phyloP scores from a whole-genome alignment of 2,329 filamentous ascomycete genomes.

The Fusarium irregulare region DNA sequence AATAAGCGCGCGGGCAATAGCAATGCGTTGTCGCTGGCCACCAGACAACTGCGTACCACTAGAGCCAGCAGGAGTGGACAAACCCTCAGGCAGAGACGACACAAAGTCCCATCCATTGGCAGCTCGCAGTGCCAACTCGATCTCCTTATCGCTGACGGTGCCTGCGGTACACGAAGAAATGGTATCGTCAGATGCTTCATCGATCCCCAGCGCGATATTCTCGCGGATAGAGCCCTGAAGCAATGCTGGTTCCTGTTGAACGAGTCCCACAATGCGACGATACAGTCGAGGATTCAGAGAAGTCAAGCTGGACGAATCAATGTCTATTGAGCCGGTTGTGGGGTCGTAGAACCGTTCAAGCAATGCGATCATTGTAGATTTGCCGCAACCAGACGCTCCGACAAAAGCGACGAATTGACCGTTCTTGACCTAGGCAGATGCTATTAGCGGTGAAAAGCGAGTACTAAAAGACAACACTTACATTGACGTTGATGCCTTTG shows the following conservation, averaged over 20 bases:
- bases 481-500: slow-evolving; percentile 51
- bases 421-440: slow-evolving; percentile 41
- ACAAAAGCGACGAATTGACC: slow-evolving; percentile 66
- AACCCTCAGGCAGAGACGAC: slow-evolving; percentile 56
- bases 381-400: slow-evolving; percentile 65
- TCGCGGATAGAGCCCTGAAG: background rate
- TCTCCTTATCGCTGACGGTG: slow-evolving; percentile 43
- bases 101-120: slow-evolving; percentile 64
- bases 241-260: background rate
- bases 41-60: slow-evolving; percentile 74
- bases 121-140: slow-evolving; percentile 59
- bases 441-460: too few relatives aligned
- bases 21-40: slow-evolving; percentile 74
- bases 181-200: slow-evolving; percentile 9
- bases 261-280: slow-evolving; percentile 62
- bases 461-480: slow-evolving; percentile 28
- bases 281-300: slow-evolving; percentile 61
- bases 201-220: slow-evolving; percentile 37
- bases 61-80: slow-evolving; percentile 70
- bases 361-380: slow-evolving; percentile 69
- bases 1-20: slow-evolving; percentile 74
- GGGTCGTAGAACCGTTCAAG: slow-evolving; percentile 60
- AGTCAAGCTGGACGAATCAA: slow-evolving; percentile 57
- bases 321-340: slow-evolving; percentile 57
- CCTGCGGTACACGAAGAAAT: slow-evolving; percentile 5